Percentiles rank a stretch among this genome's conserved stretches.
Evolutionary conservation across 1,284 basidiomycete species (phyloP).

Genomic region (Neonothopanus nambi): DNA sequence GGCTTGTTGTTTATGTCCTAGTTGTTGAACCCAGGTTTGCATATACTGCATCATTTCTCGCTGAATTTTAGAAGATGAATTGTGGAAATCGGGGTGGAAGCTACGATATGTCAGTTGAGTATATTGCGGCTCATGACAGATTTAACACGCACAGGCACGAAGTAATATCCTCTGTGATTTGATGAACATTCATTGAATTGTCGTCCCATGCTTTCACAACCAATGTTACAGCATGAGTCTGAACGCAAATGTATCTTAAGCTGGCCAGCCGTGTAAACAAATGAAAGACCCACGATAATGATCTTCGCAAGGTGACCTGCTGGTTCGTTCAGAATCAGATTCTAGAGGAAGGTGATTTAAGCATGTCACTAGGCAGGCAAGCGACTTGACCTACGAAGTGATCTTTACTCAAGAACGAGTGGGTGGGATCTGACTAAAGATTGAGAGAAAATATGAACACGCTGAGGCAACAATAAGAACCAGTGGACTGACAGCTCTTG

Average conservation of each 20-base stretch:
- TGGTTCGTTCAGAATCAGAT: slow-evolving; percentile 77
- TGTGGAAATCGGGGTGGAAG: slow-evolving; percentile 87
- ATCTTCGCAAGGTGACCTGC: slow-evolving; percentile 75
- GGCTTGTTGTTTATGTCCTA: slow-evolving; percentile 53
- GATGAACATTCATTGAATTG: slow-evolving; percentile 55
- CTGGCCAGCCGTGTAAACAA: neutral
- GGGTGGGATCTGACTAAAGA: slow-evolving; percentile 77
- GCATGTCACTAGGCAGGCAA: slow-evolving; percentile 1
- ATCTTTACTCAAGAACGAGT: slow-evolving; percentile 82
- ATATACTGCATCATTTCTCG: slow-evolving; percentile 74
- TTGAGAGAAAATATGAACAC: slow-evolving; percentile 7
- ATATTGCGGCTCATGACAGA: neutral
- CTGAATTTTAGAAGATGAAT: slow-evolving; percentile 70
- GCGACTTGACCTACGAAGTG: slow-evolving; percentile 59
- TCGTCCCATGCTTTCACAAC: slow-evolving; percentile 89
- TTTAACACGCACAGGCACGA: slow-evolving; percentile 61
- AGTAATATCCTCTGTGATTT: slow-evolving; percentile 68
- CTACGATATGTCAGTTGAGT: slow-evolving; percentile 32
- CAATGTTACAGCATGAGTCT: slow-evolving; percentile 58
- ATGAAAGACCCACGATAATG: slow-evolving; percentile 53
- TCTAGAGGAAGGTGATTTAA: slow-evolving; percentile 34
- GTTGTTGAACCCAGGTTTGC: slow-evolving; percentile 59
- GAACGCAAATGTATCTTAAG: slow-evolving; percentile 16
- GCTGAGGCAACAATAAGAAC: neutral
- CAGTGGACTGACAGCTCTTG: slow-evolving; percentile 59